phyloP scores from a whole-genome alignment of 2,329 filamentous ascomycete genomes.

The Ophiosphaerella narmari region DNA sequence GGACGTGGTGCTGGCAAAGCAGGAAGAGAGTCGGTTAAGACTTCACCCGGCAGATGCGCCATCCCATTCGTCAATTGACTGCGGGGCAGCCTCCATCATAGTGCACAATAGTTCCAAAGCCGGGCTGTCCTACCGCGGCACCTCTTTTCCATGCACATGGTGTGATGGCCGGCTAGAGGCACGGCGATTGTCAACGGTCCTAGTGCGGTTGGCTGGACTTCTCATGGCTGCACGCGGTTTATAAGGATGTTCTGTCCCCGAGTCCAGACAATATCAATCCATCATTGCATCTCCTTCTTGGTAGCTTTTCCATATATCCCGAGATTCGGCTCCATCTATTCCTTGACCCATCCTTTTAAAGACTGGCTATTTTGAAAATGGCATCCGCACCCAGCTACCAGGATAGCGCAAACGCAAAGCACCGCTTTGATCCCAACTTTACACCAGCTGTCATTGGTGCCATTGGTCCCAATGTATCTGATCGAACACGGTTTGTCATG shows the following conservation, averaged over 20 bases:
- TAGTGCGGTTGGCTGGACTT: constrained; percentile 21
- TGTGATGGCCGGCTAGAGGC: constrained; percentile 29
- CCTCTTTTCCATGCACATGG: constrained; percentile 13
- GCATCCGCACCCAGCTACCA: constrained; percentile 24
- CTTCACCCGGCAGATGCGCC: constrained; percentile 25
- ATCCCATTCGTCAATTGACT: constrained; percentile 62
- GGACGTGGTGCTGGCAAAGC: constrained; percentile 17
- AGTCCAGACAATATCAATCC: constrained; percentile 1
- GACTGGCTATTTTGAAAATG: too few relatives aligned
- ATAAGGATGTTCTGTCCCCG: constrained; percentile 19
- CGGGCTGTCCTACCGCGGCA: constrained; percentile 24
- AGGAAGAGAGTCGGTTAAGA: constrained; percentile 30
- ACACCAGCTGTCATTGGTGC: constrained; percentile 73
- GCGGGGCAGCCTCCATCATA: constrained; percentile 24
- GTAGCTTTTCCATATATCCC: neutral
- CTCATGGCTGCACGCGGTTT: constrained; percentile 13
- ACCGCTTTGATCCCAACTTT: constrained; percentile 75
- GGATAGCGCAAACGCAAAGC: constrained; percentile 16
- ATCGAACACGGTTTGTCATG: constrained; percentile 68
- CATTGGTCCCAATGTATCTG: constrained; percentile 71
- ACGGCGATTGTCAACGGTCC: constrained; percentile 26
- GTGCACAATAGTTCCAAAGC: constrained; percentile 15
- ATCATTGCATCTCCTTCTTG: neutral
- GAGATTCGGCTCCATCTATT: neutral
- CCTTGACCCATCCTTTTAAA: neutral